phyloP scores from a whole-genome alignment of 2,329 filamentous ascomycete genomes.

The Stagonosporopsis rhizophila region DNA sequence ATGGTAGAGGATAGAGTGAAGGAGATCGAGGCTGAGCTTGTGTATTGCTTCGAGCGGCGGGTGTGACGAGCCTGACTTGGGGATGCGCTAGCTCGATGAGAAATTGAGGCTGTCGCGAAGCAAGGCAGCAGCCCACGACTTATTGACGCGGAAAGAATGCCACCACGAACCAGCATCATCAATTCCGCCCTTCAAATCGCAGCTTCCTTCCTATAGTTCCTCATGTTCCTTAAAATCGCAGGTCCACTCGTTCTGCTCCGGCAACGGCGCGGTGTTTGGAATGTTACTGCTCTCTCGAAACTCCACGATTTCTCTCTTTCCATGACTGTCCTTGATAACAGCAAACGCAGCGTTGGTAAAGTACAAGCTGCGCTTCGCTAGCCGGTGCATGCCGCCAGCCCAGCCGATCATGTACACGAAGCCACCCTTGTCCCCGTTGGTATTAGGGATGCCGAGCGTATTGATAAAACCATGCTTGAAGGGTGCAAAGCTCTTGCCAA shows the following conservation, averaged over 20 bases:
- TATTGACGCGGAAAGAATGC: too few relatives aligned
- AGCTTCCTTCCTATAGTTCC: not conserved
- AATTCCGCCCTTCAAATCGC: not conserved
- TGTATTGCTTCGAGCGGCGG: not conserved
- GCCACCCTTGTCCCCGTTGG: conserved; percentile 41
- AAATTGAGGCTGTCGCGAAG: not conserved
- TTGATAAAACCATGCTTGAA: conserved; percentile 43
- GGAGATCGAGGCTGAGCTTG: conserved; percentile 17
- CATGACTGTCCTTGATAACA: conserved; percentile 33
- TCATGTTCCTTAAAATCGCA: conserved; percentile 25
- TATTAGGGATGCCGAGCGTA: conserved; percentile 38
- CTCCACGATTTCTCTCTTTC: conserved; percentile 39
- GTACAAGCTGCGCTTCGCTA: conserved; percentile 33
- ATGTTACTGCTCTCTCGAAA: conserved; percentile 45
- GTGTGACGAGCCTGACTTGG: not conserved
- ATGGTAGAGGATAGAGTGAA: conserved; percentile 10
- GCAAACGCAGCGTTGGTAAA: conserved; percentile 43
- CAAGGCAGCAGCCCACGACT: not conserved
- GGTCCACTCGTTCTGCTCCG: conserved; percentile 31
- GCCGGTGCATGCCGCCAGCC: conserved; percentile 38
- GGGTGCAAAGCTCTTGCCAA: conserved; percentile 34
- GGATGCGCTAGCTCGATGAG: not conserved
- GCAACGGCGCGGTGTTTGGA: conserved; percentile 35
- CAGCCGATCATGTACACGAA: conserved; percentile 44
- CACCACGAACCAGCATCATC: too few relatives aligned